Evolutionary conservation across 2,329 filamentous ascomycete genomes (phyloP).

Genomic region (Furcasterigmium furcatum): DNA sequence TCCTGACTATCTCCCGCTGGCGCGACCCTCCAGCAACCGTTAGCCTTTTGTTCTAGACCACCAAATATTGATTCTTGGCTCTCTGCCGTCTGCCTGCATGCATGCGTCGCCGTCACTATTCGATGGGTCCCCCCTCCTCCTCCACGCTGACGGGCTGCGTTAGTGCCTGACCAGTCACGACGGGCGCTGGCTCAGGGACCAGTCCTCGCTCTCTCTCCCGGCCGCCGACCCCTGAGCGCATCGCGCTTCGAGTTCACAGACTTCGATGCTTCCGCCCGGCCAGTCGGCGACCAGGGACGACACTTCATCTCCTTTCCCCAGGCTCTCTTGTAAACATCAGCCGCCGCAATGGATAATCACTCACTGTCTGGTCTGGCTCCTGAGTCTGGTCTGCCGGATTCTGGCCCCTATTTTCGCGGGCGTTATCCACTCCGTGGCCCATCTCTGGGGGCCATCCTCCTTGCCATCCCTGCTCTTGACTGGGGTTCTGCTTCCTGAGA

Average conservation of each 20-base stretch:
- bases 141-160: background rate
- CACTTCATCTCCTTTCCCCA: background rate
- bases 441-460: background rate
- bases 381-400: background rate
- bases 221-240: no score
- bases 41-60: background rate
- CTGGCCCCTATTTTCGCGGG: background rate
- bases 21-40: background rate
- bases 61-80: slow-evolving; percentile 4
- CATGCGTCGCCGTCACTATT: background rate
- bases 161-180: background rate
- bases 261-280: background rate
- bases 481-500: slow-evolving; percentile 1
- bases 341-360: no score
- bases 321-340: background rate
- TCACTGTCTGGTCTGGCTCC: no score
- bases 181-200: no score
- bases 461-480: background rate
- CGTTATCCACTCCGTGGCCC: slow-evolving; percentile 1
- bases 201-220: no score
- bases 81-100: background rate
- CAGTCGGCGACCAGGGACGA: background rate
- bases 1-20: slow-evolving; percentile 1
- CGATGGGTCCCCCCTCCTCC: background rate
- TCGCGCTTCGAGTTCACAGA: no score